Conservation (phyloP, 2,329 filamentous ascomycete species). For the Fusarium sp. region DNA sequence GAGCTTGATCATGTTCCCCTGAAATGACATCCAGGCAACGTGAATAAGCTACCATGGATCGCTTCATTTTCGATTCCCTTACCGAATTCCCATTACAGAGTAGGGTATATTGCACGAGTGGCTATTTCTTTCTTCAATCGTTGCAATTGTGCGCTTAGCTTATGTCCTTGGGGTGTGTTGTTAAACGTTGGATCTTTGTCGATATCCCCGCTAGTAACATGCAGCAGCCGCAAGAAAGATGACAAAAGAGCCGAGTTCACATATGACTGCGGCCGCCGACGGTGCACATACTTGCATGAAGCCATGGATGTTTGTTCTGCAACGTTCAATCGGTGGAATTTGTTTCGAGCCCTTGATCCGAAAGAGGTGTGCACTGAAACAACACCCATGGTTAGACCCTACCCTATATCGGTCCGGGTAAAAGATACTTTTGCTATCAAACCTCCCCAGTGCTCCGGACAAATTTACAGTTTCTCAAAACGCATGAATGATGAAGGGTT, state of each 20-base stretch:
- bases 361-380: background rate
- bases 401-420: constrained; percentile 26
- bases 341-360: constrained; percentile 16
- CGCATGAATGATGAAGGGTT: background rate
- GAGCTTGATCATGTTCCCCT: constrained; percentile 4
- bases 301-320: constrained; percentile 11
- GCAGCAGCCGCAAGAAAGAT: constrained; percentile 5
- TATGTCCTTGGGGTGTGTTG: constrained; percentile 20
- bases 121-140: background rate
- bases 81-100: background rate
- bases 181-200: constrained; percentile 10
- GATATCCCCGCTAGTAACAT: background rate
- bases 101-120: background rate
- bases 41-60: background rate
- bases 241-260: background rate
- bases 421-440: background rate
- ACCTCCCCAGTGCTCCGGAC: constrained; percentile 9
- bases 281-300: constrained; percentile 19
- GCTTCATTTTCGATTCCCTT: background rate
- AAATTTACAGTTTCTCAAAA: background rate
- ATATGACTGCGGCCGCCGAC: constrained; percentile 12
- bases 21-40: background rate
- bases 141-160: constrained; percentile 6
- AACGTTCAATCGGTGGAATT: constrained; percentile 9
- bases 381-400: background rate